Evolutionary conservation across 163 green algal species (phyloP).

Genomic region (Chloroidium sp.): DNA sequence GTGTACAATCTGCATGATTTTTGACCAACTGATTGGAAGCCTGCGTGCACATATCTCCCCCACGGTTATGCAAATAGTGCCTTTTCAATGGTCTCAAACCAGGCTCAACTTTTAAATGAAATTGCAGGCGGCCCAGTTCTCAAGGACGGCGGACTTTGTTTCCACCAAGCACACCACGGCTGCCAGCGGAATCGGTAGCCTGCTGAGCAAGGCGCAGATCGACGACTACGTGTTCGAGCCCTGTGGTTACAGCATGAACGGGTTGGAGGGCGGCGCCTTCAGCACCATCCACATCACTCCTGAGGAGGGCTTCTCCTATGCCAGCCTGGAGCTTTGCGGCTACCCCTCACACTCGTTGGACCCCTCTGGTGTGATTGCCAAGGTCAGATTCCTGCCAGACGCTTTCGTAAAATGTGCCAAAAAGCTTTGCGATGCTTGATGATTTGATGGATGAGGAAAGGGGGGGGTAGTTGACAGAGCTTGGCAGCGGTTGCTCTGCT

Average conservation of each 20-base stretch:
- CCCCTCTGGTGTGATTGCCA: constrained; percentile 14
- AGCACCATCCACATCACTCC: constrained; percentile 98
- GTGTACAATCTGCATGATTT: too few species aligned
- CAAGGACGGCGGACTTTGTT: constrained; percentile 55
- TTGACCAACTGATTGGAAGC: too few species aligned
- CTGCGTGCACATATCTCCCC: too few species aligned
- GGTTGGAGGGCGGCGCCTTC: constrained; percentile 62
- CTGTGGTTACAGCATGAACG: constrained; percentile 99
- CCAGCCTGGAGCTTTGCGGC: constrained; percentile 76
- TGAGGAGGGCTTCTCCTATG: constrained; percentile 87
- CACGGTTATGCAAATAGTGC: too few species aligned
- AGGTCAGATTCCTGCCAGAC: constrained; percentile 6
- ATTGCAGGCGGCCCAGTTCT: constrained; percentile 51
- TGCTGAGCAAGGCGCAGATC: constrained; percentile 54
- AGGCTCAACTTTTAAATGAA: too few species aligned
- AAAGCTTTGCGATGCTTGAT: too few species aligned
- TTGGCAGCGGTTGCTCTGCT: too few species aligned
- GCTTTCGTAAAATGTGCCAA: too few species aligned
- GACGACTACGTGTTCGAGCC: constrained; percentile 99
- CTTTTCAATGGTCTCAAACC: too few species aligned
- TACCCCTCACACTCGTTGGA: constrained; percentile 22
- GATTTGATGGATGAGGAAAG: too few species aligned
- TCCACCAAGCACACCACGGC: constrained; percentile 46
- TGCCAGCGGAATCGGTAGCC: constrained; percentile 42
- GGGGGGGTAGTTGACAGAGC: too few species aligned